phyloP scores from a whole-genome alignment of 2,329 filamentous ascomycete species.

The Apiospora koreana region DNA sequence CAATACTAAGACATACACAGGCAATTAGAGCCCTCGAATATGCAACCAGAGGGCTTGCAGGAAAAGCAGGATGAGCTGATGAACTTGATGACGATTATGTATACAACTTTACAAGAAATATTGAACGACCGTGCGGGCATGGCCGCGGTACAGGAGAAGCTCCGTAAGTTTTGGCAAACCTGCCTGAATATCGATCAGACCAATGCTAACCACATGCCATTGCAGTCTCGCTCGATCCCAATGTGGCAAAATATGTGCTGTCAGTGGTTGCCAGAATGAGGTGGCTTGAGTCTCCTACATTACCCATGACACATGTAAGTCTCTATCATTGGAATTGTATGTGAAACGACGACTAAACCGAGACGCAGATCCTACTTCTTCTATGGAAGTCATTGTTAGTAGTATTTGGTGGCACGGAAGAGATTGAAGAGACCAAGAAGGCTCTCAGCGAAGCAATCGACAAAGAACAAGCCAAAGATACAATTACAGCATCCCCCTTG shows the following conservation, averaged over 20 bases:
- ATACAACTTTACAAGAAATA: slow-evolving; percentile 58
- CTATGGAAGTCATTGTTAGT: slow-evolving; percentile 92
- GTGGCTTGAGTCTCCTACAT: slow-evolving; percentile 68
- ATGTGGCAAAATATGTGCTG: slow-evolving; percentile 64
- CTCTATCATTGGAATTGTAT: neutral
- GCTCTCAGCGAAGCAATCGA: slow-evolving; percentile 63
- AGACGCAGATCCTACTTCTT: slow-evolving; percentile 68
- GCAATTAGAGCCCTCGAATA: slow-evolving; percentile 47
- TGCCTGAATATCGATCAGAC: neutral
- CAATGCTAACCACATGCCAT: slow-evolving; percentile 21
- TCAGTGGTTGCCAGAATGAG: slow-evolving; percentile 67
- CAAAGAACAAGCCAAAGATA: slow-evolving; percentile 67
- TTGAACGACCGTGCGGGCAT: slow-evolving; percentile 54
- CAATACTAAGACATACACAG: slow-evolving; percentile 18
- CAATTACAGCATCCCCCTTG: slow-evolving; percentile 88
- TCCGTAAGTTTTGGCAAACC: slow-evolving; percentile 45
- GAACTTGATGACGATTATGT: slow-evolving; percentile 65
- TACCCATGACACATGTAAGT: slow-evolving; percentile 64
- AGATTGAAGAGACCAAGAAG: slow-evolving; percentile 73
- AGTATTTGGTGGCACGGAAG: slow-evolving; percentile 76
- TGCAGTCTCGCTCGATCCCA: neutral
- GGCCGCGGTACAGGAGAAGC: slow-evolving; percentile 45
- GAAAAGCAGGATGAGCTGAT: slow-evolving; percentile 61
- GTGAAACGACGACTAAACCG: neutral
- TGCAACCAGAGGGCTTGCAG: slow-evolving; percentile 37